phyloP scores from a whole-genome alignment of 75 land plant genomes.

The Chamaecyparis obtusa region DNA sequence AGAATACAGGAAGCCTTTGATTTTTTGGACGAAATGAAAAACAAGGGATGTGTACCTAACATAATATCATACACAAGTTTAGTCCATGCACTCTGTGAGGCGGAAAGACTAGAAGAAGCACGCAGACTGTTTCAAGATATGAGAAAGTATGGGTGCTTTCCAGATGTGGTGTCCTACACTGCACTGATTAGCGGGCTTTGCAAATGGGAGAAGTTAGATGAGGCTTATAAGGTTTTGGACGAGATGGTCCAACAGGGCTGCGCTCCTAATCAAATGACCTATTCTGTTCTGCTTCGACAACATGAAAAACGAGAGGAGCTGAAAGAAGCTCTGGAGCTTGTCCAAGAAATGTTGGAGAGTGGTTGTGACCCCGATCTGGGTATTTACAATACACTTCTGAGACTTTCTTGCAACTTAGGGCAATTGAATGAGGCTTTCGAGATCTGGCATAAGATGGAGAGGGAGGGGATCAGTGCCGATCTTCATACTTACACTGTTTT shows the following conservation, averaged over 20 bases:
- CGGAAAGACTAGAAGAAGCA: constrained; percentile 55
- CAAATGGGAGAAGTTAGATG: constrained; percentile 41
- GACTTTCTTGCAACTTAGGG: constrained; percentile 59
- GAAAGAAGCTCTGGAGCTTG: constrained; percentile 55
- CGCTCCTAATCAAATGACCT: constrained; percentile 45
- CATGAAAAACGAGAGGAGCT: constrained; percentile 66
- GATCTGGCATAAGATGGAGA: constrained; percentile 53
- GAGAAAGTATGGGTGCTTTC: constrained; percentile 39
- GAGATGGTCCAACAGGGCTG: constrained; percentile 47
- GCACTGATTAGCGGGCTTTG: constrained; percentile 70
- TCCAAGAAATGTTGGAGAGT: constrained; percentile 44
- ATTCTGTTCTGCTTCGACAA: constrained; percentile 37
- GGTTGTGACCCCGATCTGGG: constrained; percentile 45
- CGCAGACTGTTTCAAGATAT: constrained; percentile 50
- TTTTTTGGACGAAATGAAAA: constrained; percentile 56
- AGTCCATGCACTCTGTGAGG: constrained; percentile 60
- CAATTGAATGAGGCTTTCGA: constrained; percentile 40
- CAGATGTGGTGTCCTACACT: constrained; percentile 63
- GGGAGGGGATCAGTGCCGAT: constrained; percentile 35
- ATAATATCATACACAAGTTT: constrained; percentile 44
- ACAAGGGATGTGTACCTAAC: constrained; percentile 53
- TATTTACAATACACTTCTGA: constrained; percentile 45
- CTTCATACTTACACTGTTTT: constrained; percentile 45
- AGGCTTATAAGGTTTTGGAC: constrained; percentile 51
- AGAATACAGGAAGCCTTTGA: constrained; percentile 55